Evolutionary conservation across 805 yeast species (phyloP), one percentile per base, ranked within the genome.

Genomic region (Groenewaldozyma salmanticensis): DNA sequence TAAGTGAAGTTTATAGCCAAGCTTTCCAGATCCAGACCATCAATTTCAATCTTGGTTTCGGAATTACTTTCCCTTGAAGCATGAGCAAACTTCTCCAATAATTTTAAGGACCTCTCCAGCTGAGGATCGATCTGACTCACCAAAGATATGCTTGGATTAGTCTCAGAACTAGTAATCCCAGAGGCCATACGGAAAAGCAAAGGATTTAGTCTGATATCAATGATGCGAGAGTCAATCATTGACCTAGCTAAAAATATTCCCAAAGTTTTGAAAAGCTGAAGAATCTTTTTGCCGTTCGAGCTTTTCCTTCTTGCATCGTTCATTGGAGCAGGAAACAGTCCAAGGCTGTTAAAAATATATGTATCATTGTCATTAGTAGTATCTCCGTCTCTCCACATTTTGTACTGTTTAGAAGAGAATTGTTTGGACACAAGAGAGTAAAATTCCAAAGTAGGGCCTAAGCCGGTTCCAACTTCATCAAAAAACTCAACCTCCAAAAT

Each of bases 381-480:
- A 24, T 52, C 52, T 4, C 52, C 45, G 11, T 56, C 54, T 50
- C 94, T 70, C 97, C 97, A 90, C 65, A 92, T 65, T 5, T 60
- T 61, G 36, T 79, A 60, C 21, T 67, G 68, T 38, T 68, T 70
- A 48, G 65, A 69, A 1, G 81, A 65, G 57, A 90, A 86, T 47
- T 79, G 87, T 42, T 68, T 75, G 0, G 96, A 86, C 1, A 84
- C 86, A 13, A 70, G 66, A 0, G 96, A 77, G 54, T 86, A 90
- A 55, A 92, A 90, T 60, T 90, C 98, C 48, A 88, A 66, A 0
- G 98, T 90, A 3, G 98, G 98, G 0, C 98, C 98, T 35, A 87
- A 64, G 0, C 98, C 98, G 0, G 95, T 80, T n/a, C 97, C 98
- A 4, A 72, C 95, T 58, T 90, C 98, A 49, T 81, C 87, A 47